Evolutionary conservation across 2,329 filamentous ascomycete genomes (phyloP).

Genomic region (Claviceps humidiphila): DNA sequence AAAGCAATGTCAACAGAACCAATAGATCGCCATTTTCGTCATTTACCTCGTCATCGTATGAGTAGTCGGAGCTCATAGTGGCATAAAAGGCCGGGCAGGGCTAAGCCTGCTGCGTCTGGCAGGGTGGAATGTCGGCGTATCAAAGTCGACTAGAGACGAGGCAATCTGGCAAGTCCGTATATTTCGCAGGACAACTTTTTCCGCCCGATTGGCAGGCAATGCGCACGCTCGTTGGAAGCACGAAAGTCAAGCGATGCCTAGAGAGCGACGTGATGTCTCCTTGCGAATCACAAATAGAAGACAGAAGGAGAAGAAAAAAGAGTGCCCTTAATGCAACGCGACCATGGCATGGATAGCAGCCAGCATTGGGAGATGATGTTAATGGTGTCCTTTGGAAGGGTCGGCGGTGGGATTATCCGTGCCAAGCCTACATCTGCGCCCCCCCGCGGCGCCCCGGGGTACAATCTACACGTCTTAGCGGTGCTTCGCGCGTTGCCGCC

Average conservation of each 20-base stretch:
- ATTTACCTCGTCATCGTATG: constrained; percentile 81
- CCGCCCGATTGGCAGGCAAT: background rate
- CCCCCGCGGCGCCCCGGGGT: background rate
- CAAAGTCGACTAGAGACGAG: background rate
- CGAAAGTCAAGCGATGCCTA: too few relatives aligned
- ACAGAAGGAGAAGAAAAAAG: background rate
- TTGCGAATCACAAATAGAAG: background rate
- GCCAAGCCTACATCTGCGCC: background rate
- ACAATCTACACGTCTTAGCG: background rate
- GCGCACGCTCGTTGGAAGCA: background rate
- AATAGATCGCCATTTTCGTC: background rate
- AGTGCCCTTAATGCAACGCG: background rate
- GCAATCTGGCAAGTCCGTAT: background rate
- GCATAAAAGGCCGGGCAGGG: constrained; percentile 18
- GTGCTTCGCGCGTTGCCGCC: constrained; percentile 12
- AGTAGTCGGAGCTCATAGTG: constrained; percentile 88
- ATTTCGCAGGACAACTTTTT: background rate
- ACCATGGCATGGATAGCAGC: background rate
- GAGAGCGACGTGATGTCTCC: background rate
- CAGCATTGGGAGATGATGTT: background rate
- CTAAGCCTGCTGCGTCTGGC: constrained; percentile 18
- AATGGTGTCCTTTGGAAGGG: constrained; percentile 4
- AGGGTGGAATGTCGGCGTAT: background rate
- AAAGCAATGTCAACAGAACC: background rate
- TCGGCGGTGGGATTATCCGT: constrained; percentile 22